These are phyloP conservation scores for Talaromyces liani DNA, from an alignment of 495 filamentous ascomycete species.

Conservation along the genomic window DNA sequence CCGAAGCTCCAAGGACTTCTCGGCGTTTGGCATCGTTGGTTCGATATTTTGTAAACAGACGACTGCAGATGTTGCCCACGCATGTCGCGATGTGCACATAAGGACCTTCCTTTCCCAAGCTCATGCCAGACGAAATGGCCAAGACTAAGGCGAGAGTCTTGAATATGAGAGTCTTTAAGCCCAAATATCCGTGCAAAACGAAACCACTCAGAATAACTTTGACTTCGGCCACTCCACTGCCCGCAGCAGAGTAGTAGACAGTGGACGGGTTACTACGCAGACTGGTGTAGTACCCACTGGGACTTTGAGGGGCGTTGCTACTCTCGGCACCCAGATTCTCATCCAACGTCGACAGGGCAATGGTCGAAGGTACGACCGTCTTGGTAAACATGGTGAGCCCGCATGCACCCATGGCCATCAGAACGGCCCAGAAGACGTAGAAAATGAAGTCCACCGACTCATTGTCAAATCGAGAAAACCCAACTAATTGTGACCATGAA, in stretches of 20 bases:
- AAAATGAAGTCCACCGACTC: conserved; percentile 65
- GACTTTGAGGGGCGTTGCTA: conserved; percentile 32
- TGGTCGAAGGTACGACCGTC: conserved; percentile 82
- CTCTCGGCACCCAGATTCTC: conserved; percentile 57
- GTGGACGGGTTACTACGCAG: conserved; percentile 53
- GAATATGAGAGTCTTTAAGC: conserved; percentile 77
- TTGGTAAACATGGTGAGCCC: conserved; percentile 77
- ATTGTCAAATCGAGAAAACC: conserved; percentile 43
- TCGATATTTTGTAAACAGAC: conserved; percentile 88
- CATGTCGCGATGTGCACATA: conserved; percentile 97
- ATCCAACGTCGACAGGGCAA: conserved; percentile 79
- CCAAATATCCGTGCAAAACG: conserved; percentile 92
- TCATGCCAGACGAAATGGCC: conserved; percentile 86
- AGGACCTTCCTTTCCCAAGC: conserved; percentile 92
- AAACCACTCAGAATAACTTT: conserved; percentile 97
- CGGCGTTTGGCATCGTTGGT: conserved; percentile 85
- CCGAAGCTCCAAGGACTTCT: conserved; percentile 87
- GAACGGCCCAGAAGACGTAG: conserved; percentile 63
- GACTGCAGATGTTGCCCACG: conserved; percentile 90
- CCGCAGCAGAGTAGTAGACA: conserved; percentile 92
- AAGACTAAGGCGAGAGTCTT: conserved; percentile 81
- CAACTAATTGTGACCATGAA: conserved; percentile 66
- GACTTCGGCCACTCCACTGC: conserved; percentile 94
- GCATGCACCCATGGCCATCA: conserved; percentile 70
- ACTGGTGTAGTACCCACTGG: conserved; percentile 19